These are phyloP conservation scores for Amanita rubescens DNA, from an alignment of 768 basidiomycete species.

Conservation along the genomic window DNA sequence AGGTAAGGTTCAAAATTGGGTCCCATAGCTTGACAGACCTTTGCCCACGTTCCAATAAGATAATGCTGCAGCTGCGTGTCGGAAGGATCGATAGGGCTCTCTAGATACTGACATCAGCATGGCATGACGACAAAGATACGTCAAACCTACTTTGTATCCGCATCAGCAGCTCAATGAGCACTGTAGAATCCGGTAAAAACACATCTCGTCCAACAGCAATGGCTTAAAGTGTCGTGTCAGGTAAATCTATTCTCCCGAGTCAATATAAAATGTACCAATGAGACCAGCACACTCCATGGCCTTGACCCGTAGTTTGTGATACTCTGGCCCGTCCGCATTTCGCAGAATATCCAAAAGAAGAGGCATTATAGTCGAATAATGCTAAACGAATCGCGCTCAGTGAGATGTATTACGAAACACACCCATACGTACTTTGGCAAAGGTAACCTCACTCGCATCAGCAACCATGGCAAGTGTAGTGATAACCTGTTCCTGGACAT, in stretches of 20 bases:
- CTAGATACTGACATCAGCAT: constrained; percentile 25
- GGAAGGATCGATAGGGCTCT: constrained; percentile 57
- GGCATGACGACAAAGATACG: background rate
- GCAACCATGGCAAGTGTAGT: constrained; percentile 89
- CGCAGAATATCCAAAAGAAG: constrained; percentile 67
- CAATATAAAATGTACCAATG: constrained; percentile 51
- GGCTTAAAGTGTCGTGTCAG: constrained; percentile 32
- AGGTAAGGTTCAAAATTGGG: constrained; percentile 84
- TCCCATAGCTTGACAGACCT: constrained; percentile 79
- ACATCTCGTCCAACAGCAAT: constrained; percentile 81
- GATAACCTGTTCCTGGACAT: constrained; percentile 84
- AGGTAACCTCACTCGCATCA: constrained; percentile 73
- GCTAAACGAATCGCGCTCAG: constrained; percentile 29
- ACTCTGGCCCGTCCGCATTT: constrained; percentile 61
- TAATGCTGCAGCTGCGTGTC: constrained; percentile 72
- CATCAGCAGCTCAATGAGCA: constrained; percentile 66
- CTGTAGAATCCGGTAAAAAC: constrained; percentile 67
- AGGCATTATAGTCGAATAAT: constrained; percentile 77
- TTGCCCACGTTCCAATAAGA: constrained; percentile 83
- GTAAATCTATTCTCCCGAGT: background rate
- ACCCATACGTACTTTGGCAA: constrained; percentile 51
- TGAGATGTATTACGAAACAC: background rate
- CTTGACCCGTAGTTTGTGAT: constrained; percentile 65
- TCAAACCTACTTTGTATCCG: constrained; percentile 61
- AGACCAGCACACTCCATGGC: constrained; percentile 90